phyloP scores from a whole-genome alignment of 495 filamentous ascomycete genomes.

The Penicillium arizonense region DNA sequence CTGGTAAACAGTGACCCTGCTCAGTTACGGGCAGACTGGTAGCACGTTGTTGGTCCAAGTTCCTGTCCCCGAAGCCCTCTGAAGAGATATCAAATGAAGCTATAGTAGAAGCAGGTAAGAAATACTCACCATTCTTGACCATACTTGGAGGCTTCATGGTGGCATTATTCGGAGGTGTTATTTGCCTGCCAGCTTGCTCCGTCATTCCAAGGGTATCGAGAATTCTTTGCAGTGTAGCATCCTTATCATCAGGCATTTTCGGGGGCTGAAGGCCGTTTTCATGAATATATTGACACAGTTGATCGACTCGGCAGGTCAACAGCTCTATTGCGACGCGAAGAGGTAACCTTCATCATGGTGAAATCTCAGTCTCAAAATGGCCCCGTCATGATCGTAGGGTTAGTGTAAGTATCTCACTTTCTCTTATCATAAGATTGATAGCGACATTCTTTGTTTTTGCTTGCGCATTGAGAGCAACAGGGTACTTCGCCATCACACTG shows the following conservation, averaged over 20 bases:
- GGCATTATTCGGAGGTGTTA: neutral
- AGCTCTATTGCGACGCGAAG: constrained; percentile 23
- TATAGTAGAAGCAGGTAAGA: no score
- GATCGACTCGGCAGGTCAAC: constrained; percentile 15
- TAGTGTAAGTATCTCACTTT: constrained; percentile 13
- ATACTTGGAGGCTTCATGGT: neutral
- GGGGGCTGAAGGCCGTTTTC: constrained; percentile 19
- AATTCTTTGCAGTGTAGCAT: constrained; percentile 8
- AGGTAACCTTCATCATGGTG: constrained; percentile 5
- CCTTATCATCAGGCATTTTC: constrained; percentile 7
- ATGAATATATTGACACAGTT: constrained; percentile 15
- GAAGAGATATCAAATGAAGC: no score
- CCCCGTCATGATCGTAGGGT: no score
- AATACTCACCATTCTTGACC: no score
- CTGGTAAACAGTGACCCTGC: no score
- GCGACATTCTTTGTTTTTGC: constrained; percentile 16
- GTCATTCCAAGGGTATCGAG: constrained; percentile 10
- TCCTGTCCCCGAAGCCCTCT: no score
- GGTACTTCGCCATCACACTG: constrained; percentile 21
- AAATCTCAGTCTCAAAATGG: neutral
- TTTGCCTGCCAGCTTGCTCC: neutral
- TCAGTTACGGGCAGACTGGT: no score
- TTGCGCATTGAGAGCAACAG: constrained; percentile 22
- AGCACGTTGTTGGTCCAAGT: no score
- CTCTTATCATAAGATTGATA: constrained; percentile 25